Conservation (phyloP, 2,329 filamentous ascomycete genomes). For the Remersonia thermophila region DNA sequence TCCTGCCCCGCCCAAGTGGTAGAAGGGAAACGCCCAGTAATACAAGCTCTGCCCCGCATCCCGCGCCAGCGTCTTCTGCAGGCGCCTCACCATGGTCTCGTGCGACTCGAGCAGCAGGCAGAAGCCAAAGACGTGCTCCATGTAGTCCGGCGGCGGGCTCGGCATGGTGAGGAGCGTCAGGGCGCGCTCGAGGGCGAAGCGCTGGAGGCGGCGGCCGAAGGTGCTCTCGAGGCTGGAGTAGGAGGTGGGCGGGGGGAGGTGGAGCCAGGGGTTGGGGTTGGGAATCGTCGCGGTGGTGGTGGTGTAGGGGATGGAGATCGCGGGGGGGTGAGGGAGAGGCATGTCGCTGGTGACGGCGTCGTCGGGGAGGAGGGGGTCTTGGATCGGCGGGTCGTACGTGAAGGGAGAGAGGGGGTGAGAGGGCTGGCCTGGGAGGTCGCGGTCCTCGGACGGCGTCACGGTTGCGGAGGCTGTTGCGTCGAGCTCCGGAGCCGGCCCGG, state of each 20-base stretch:
- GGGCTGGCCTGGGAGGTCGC: too few relatives aligned
- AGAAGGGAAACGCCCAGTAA: constrained; percentile 47
- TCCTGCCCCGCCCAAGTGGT: constrained; percentile 55
- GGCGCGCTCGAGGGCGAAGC: constrained; percentile 50
- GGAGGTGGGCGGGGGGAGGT: constrained; percentile 35
- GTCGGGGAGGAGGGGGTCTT: background rate
- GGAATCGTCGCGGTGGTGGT: constrained; percentile 1
- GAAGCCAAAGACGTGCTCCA: constrained; percentile 55
- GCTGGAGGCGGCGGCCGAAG: constrained; percentile 60
- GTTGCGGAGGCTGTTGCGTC: too few relatives aligned
- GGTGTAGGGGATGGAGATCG: constrained; percentile 4
- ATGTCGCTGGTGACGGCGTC: too few relatives aligned
- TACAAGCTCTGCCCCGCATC: constrained; percentile 35
- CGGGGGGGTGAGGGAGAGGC: background rate
- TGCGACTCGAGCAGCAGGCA: constrained; percentile 48
- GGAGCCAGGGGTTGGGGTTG: constrained; percentile 8
- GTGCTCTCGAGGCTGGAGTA: constrained; percentile 52
- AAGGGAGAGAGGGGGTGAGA: too few relatives aligned
- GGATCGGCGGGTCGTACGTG: background rate
- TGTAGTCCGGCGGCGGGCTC: constrained; percentile 33
- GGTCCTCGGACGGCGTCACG: too few relatives aligned
- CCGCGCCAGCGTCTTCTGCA: constrained; percentile 24
- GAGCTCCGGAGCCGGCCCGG: constrained; percentile 14
- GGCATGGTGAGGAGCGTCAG: constrained; percentile 42
- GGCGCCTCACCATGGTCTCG: constrained; percentile 33